A percentile compares a stretch with the other conserved stretches of the same genome.
Conservation (phyloP, 257 asterid species). For the Verbena officinalis region DNA sequence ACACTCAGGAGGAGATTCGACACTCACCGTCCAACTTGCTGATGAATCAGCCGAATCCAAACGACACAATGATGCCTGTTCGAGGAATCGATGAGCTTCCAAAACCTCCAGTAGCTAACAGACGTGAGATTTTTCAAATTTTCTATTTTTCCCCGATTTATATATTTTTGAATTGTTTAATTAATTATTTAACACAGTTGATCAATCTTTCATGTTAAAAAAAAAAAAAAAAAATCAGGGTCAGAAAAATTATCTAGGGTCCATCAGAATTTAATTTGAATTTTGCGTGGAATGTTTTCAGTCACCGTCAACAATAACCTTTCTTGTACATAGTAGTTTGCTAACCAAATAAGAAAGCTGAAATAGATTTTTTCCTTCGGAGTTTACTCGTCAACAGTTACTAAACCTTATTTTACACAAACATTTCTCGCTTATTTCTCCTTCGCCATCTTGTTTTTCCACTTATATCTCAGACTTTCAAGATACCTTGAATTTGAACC, state of each 20-base stretch:
- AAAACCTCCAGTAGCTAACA: constrained; percentile 84
- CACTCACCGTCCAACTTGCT: constrained; percentile 68
- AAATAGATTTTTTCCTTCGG: constrained; percentile 14
- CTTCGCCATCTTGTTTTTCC: constrained; percentile 29
- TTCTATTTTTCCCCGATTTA: too few species aligned
- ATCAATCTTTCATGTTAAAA: too few species aligned
- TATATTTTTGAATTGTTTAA: background rate
- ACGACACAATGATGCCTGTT: constrained; percentile 64
- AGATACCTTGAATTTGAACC: too few species aligned
- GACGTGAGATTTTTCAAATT: constrained; percentile 60
- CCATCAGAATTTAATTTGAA: constrained; percentile 30
- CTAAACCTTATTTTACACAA: constrained; percentile 23
- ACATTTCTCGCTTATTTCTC: constrained; percentile 32
- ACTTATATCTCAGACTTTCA: constrained; percentile 19
- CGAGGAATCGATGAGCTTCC: constrained; percentile 94
- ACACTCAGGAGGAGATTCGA: constrained; percentile 81
- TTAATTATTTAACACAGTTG: too few species aligned
- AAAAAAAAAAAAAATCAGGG: background rate
- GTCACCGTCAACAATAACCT: constrained; percentile 40
- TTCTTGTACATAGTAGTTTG: constrained; percentile 44
- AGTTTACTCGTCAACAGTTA: constrained; percentile 49
- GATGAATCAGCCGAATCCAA: constrained; percentile 70
- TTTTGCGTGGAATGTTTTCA: constrained; percentile 33
- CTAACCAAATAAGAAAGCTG: constrained; percentile 38
- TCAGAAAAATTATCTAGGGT: constrained; percentile 24